A percentile compares a stretch with the other conserved stretches of the same genome.
Conservation (phyloP, 2,329 filamentous ascomycete genomes). For the Fragosphaeria purpurea region DNA sequence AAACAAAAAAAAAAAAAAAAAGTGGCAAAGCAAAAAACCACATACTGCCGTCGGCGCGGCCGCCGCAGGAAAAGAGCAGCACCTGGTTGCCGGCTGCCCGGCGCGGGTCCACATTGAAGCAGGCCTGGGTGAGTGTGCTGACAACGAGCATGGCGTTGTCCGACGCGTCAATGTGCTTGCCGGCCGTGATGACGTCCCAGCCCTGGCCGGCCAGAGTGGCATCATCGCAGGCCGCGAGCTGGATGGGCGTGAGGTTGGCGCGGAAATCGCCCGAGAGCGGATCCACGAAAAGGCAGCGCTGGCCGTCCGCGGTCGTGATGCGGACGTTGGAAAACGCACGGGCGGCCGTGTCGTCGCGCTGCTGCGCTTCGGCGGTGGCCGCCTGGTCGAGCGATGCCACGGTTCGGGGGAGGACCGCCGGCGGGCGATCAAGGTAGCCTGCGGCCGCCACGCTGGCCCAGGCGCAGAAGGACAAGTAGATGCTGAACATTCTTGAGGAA, state of each 20-base stretch:
- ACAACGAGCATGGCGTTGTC: conserved; percentile 38
- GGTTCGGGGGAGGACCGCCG: conserved; percentile 21
- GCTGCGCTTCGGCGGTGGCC: conserved; percentile 34
- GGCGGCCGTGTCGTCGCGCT: conserved; percentile 32
- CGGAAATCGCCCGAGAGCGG: conserved; percentile 37
- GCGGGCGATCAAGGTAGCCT: neutral
- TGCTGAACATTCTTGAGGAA: conserved; percentile 15
- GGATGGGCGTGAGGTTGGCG: conserved; percentile 36
- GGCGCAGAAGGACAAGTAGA: conserved; percentile 15
- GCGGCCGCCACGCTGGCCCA: conserved; percentile 18
- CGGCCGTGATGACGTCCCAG: conserved; percentile 39
- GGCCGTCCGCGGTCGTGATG: conserved; percentile 33
- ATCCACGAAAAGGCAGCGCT: conserved; percentile 35
- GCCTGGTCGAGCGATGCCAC: conserved; percentile 32
- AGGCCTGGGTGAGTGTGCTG: conserved; percentile 47
- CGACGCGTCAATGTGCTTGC: conserved; percentile 38
- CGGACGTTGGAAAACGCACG: conserved; percentile 33
- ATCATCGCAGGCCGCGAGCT: conserved; percentile 32
- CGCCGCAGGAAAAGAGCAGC: conserved; percentile 48
- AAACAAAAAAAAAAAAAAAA: neutral
- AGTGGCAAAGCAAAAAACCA: neutral
- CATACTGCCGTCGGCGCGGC: conserved; percentile 41
- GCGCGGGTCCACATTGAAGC: conserved; percentile 47
- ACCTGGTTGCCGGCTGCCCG: conserved; percentile 41
- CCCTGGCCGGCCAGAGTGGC: conserved; percentile 27